Evolutionary conservation across 2,329 filamentous ascomycete species (phyloP), one percentile per base, ranked within the genome.

Genomic region (Thielaviopsis populi): DNA sequence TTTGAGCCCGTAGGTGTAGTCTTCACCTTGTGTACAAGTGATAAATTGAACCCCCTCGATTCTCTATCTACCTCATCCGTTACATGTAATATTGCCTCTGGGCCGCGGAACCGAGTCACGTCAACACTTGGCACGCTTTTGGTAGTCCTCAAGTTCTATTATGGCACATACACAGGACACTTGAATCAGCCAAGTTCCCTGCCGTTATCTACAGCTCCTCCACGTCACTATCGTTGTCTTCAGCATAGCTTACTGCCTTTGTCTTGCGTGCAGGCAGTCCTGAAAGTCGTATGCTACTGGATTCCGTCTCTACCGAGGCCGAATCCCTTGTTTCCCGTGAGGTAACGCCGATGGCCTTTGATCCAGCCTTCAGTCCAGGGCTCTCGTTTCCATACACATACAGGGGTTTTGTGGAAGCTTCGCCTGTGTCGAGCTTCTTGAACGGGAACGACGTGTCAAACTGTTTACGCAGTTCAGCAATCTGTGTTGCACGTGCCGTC

Each of bases 401-500:
- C 10, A n/a, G 22, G 3, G 22, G 8, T 22, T 30, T 43, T 3
- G 15, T 30, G 2, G 37, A 33, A 15, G 8, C 10, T 10, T 22
- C 43, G 11, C 48, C 63, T 8, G 50, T 37, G 66, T 58, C 59
- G 8, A 17, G 54, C 46, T 66, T 66, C 42, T 73, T 74, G 42
- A 71, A 70, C 41, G 72, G 66, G 46, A 74, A 74, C 2, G 81
- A 80, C 69, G 85, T 75, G 64, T 81, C 79, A 66, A 83, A 87
- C 64, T 75, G 73, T 19, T 72, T 73, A 66, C 79, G 75, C 41
- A 83, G 78, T 63, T 79, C 78, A 30, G 76, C 74, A 2, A 87
- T 86, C 64, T 84, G 81, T 22, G 74, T 76, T 70, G 95, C 89
- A 89, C 91, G 97, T 63, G 81, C 79, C 61, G 79, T 81, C 8